Conservation (phyloP, 441 rosid genomes). For the Bocquillonia castaneifolia region DNA sequence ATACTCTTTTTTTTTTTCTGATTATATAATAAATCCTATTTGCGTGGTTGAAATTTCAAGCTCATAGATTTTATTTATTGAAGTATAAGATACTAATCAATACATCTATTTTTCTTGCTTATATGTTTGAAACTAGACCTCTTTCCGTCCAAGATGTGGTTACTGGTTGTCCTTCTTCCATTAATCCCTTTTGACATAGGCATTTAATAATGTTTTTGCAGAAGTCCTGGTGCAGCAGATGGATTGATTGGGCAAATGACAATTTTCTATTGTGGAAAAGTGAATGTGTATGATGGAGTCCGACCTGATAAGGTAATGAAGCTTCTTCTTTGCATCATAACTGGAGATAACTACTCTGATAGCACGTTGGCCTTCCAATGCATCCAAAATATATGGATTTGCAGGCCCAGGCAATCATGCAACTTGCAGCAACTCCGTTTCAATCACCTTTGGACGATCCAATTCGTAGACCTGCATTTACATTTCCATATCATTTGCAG, state of each 20-base stretch:
- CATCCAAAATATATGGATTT: conserved; percentile 39
- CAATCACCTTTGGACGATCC: conserved; percentile 47
- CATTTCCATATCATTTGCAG: conserved; percentile 40
- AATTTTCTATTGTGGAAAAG: conserved; percentile 88
- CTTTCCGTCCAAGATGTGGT: background rate
- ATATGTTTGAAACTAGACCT: background rate
- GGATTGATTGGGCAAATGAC: conserved; percentile 69
- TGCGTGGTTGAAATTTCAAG: background rate
- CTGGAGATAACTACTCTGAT: conserved; percentile 31
- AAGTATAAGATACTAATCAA: background rate
- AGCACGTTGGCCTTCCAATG: conserved; percentile 38
- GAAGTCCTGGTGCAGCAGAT: conserved; percentile 45
- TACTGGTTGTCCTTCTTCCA: background rate
- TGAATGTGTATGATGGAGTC: conserved; percentile 80
- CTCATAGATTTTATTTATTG: background rate
- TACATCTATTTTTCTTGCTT: background rate
- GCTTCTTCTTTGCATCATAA: conserved; percentile 32
- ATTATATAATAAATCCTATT: background rate
- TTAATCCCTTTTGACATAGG: conserved; percentile 2
- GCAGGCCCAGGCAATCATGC: conserved; percentile 88
- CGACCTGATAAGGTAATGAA: conserved; percentile 78
- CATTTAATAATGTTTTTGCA: conserved; percentile 29
- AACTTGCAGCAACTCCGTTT: conserved; percentile 67
- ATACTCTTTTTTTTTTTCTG: background rate
- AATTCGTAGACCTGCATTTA: conserved; percentile 32